These are phyloP conservation scores for Houttuynia cordata DNA, from an alignment of 164 flowering plant genomes.

Conservation along the genomic window DNA sequence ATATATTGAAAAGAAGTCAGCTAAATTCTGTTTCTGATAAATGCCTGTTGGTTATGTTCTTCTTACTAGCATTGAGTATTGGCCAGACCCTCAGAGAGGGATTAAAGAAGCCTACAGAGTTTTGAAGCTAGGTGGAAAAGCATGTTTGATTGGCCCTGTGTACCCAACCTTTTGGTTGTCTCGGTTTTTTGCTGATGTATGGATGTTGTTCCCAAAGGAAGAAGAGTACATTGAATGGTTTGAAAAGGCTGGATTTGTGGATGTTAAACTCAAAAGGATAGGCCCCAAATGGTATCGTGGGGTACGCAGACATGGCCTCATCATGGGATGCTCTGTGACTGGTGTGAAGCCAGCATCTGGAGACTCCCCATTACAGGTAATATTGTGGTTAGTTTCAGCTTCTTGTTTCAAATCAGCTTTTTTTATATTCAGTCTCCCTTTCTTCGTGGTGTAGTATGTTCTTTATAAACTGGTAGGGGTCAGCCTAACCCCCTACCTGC, in stretches of 20 bases:
- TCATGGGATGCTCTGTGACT: constrained; percentile 97
- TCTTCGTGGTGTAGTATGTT: not conserved
- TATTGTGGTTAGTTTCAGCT: not conserved
- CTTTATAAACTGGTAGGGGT: too few relatives aligned
- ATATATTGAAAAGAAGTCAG: too few relatives aligned
- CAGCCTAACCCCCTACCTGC: too few relatives aligned
- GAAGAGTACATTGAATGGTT: constrained; percentile 97
- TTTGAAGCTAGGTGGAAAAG: constrained; percentile 74
- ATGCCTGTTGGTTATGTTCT: constrained; percentile 1
- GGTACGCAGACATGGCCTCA: constrained; percentile 87
- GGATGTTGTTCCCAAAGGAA: constrained; percentile 98
- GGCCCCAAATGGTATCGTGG: constrained; percentile 99
- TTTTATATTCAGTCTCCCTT: not conserved
- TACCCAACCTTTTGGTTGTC: constrained; percentile 87
- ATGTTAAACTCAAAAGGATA: constrained; percentile 76
- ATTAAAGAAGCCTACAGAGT: constrained; percentile 96
- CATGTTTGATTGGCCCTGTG: constrained; percentile 93
- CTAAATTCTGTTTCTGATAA: not conserved
- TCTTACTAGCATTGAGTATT: constrained; percentile 79
- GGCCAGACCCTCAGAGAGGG: constrained; percentile 99
- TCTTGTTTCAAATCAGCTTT: not conserved
- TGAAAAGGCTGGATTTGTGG: constrained; percentile 75
- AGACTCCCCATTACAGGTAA: constrained; percentile 44
- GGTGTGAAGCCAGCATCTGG: constrained; percentile 78
- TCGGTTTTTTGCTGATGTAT: constrained; percentile 89